These are phyloP conservation scores for Leishmania turanica DNA, from an alignment of 208 protist genomes.

Conservation along the genomic window DNA sequence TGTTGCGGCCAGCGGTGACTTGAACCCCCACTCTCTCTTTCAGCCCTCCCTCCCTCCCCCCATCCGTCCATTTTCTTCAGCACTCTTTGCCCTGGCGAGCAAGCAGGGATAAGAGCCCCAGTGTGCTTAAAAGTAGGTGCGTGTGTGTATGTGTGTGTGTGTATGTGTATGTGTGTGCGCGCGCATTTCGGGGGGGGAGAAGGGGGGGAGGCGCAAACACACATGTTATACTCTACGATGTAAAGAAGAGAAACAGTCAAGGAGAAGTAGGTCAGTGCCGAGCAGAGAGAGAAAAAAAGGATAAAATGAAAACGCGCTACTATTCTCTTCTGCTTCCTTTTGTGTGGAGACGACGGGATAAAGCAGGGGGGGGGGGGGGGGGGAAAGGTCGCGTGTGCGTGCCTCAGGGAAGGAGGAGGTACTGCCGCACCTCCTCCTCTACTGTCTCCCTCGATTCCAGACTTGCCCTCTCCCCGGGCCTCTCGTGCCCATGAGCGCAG, in stretches of 20 bases:
- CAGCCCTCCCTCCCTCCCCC: not conserved
- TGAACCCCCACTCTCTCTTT: not conserved
- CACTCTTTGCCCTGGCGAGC: not conserved
- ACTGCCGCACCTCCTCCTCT: not conserved
- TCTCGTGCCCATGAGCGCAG: not conserved
- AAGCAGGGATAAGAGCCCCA: not conserved
- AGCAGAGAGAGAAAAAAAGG: too few relatives aligned
- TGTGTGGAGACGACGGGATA: not conserved
- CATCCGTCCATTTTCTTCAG: not conserved
- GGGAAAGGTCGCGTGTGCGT: not conserved
- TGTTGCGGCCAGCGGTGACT: not conserved
- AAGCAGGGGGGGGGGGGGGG: too few relatives aligned
- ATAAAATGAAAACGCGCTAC: too few relatives aligned
- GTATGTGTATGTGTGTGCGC: not conserved
- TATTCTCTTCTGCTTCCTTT: too few relatives aligned
- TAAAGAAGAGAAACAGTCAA: too few relatives aligned
- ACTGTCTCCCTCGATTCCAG: not conserved
- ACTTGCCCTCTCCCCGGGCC: not conserved
- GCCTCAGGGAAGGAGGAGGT: not conserved
- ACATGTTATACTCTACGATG: too few relatives aligned
- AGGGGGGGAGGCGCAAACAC: too few relatives aligned
- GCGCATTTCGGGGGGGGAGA: not conserved
- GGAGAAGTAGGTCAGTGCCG: too few relatives aligned
- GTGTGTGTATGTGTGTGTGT: not conserved
- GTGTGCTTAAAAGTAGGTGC: not conserved